A percentile compares a stretch with the other conserved stretches of the same genome.
These are phyloP conservation scores for Ophiostoma sp. DNA, from an alignment of 2,329 filamentous ascomycete genomes.

Conservation along the genomic window DNA sequence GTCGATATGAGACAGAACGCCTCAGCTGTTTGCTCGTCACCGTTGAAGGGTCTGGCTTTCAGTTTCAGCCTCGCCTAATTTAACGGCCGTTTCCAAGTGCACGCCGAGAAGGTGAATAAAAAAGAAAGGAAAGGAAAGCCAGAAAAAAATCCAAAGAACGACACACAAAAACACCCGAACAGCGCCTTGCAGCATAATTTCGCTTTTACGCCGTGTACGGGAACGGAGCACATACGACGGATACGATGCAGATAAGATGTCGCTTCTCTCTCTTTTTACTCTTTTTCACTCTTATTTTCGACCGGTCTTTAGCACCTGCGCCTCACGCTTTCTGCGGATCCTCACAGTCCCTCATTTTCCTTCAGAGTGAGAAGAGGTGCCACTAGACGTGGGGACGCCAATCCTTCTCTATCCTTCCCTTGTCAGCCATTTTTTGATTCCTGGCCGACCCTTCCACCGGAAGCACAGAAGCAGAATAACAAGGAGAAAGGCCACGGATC, in stretches of 20 bases:
- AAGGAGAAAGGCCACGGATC: neutral
- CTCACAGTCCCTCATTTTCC: constrained; percentile 7
- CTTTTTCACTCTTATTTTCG: neutral
- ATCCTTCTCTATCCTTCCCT: neutral
- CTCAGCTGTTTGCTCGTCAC: neutral
- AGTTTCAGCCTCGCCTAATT: neutral
- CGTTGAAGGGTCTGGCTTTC: neutral
- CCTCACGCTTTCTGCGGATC: constrained; percentile 4
- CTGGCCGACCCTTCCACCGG: neutral
- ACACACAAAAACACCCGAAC: neutral
- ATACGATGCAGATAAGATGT: constrained; percentile 6
- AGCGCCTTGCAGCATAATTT: neutral
- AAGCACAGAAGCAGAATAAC: neutral
- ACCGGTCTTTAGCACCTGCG: neutral
- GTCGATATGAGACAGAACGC: neutral
- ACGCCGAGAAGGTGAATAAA: neutral
- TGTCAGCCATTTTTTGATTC: too few relatives aligned
- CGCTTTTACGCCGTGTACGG: neutral
- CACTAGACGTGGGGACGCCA: neutral
- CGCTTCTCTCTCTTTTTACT: neutral
- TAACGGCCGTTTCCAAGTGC: neutral
- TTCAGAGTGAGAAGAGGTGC: neutral
- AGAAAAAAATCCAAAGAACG: neutral
- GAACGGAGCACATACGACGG: constrained; percentile 6
- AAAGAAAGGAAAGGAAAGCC: neutral